Conservation (phyloP, 2,329 filamentous ascomycete species). For the Colletotrichum gigasporum region DNA sequence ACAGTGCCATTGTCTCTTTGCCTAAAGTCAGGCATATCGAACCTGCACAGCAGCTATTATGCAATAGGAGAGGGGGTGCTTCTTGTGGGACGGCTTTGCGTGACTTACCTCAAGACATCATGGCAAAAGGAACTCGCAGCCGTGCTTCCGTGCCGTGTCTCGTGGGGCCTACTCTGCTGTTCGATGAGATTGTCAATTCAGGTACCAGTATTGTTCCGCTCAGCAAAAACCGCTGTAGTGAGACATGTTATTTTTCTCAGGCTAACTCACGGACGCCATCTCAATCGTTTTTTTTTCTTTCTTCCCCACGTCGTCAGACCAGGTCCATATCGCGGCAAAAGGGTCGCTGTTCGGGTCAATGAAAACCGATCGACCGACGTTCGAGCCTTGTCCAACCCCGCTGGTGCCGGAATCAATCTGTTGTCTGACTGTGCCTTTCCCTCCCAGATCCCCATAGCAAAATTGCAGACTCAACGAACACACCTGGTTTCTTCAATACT, state of each 20-base stretch:
- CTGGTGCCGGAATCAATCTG: neutral
- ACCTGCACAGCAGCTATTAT: neutral
- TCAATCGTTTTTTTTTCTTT: neutral
- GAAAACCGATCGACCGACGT: neutral
- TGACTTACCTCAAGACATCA: conserved; percentile 18
- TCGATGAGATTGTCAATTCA: conserved; percentile 15
- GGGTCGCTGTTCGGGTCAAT: conserved; percentile 20
- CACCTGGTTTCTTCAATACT: neutral
- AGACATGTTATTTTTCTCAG: conserved; percentile 26
- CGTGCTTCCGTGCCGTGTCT: conserved; percentile 29
- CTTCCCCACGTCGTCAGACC: neutral
- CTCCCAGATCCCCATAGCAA: neutral
- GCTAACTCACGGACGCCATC: conserved; percentile 30
- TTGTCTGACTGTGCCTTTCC: neutral
- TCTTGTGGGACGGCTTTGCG: conserved; percentile 10
- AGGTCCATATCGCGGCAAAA: neutral
- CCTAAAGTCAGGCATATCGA: conserved; percentile 7
- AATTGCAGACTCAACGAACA: neutral
- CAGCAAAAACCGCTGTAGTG: conserved; percentile 9
- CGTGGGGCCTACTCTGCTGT: conserved; percentile 11
- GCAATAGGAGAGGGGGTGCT: neutral
- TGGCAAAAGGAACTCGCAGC: conserved; percentile 4
- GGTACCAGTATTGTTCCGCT: neutral
- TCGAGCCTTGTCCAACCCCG: neutral
- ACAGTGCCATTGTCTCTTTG: neutral